Conservation (phyloP, 345 rosid genomes). For the Populus tremula region DNA sequence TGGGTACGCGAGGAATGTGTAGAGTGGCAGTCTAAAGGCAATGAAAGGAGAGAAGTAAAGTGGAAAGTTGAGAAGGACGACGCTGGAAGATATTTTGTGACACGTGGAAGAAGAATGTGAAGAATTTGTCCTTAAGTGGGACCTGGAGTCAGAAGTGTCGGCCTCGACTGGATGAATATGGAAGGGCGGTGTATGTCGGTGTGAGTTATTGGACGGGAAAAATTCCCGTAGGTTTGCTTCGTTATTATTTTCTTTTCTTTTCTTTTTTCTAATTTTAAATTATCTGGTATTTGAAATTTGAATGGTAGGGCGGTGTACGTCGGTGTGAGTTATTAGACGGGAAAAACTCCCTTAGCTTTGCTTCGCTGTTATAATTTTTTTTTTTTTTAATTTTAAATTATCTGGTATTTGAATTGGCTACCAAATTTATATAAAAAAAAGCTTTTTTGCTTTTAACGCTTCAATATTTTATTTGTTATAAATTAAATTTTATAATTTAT, state of each 20-base stretch:
- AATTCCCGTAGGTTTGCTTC: too few relatives aligned
- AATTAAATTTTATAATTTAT: too few relatives aligned
- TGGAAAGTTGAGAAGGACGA: constrained; percentile 5
- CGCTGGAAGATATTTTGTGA: not conserved
- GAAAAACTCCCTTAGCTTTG: too few relatives aligned
- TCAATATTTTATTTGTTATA: too few relatives aligned
- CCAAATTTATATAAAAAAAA: not conserved
- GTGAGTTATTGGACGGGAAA: too few relatives aligned
- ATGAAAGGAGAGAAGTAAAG: not conserved
- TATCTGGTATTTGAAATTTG: not conserved
- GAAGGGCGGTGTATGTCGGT: constrained; percentile 19
- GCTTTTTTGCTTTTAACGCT: too few relatives aligned
- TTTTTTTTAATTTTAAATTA: too few relatives aligned
- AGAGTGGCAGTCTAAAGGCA: constrained; percentile 12
- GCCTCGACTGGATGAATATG: constrained; percentile 3
- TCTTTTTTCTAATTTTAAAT: too few relatives aligned
- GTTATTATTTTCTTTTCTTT: too few relatives aligned
- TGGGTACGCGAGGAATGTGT: not conserved
- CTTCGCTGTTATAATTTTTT: too few relatives aligned
- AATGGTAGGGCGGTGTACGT: constrained; percentile 18
- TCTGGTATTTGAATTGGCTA: not conserved
- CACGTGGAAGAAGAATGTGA: constrained; percentile 30
- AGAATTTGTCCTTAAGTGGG: constrained; percentile 14
- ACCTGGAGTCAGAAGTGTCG: constrained; percentile 9
- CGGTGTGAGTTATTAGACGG: too few relatives aligned